Evolutionary conservation across 768 basidiomycete genomes (phyloP).

Genomic region (Pholiota microspora): DNA sequence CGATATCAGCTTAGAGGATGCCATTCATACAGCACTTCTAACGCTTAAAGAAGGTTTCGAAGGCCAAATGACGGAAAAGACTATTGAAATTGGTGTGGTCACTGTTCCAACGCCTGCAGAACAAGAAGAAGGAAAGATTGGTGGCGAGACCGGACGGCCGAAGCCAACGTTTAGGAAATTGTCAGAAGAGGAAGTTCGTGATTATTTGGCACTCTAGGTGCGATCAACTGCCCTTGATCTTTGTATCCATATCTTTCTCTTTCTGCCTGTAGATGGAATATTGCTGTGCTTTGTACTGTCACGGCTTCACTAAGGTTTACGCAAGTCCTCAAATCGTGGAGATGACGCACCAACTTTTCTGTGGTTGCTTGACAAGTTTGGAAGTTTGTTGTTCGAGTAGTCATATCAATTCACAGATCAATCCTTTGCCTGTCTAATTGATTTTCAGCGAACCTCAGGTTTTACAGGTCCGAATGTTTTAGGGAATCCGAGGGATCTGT

Average conservation of each 20-base stretch:
- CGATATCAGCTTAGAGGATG: slow-evolving; percentile 97
- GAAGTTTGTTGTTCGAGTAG: background rate
- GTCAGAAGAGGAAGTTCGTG: slow-evolving; percentile 93
- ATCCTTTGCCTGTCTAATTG: background rate
- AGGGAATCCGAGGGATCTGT: background rate
- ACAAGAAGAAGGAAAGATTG: slow-evolving; percentile 68
- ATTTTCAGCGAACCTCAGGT: background rate
- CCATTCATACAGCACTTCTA: slow-evolving; percentile 96
- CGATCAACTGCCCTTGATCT: slow-evolving; percentile 18
- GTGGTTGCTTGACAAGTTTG: background rate
- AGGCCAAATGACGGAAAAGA: slow-evolving; percentile 99
- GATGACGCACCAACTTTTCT: background rate
- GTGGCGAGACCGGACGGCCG: slow-evolving; percentile 63
- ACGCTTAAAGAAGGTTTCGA: slow-evolving; percentile 99
- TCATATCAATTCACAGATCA: background rate
- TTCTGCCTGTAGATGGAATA: slow-evolving; percentile 14
- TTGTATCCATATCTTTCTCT: slow-evolving; percentile 24
- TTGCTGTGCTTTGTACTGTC: slow-evolving; percentile 16
- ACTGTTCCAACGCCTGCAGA: slow-evolving; percentile 79
- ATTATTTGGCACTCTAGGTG: slow-evolving; percentile 83
- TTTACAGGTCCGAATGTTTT: background rate
- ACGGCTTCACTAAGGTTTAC: slow-evolving; percentile 1
- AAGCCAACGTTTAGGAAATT: slow-evolving; percentile 94
- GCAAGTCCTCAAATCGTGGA: background rate
- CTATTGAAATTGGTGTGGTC: slow-evolving; percentile 97